Evolutionary conservation across 2,329 filamentous ascomycete genomes (phyloP).

Genomic region (Colletotrichum caudatum): DNA sequence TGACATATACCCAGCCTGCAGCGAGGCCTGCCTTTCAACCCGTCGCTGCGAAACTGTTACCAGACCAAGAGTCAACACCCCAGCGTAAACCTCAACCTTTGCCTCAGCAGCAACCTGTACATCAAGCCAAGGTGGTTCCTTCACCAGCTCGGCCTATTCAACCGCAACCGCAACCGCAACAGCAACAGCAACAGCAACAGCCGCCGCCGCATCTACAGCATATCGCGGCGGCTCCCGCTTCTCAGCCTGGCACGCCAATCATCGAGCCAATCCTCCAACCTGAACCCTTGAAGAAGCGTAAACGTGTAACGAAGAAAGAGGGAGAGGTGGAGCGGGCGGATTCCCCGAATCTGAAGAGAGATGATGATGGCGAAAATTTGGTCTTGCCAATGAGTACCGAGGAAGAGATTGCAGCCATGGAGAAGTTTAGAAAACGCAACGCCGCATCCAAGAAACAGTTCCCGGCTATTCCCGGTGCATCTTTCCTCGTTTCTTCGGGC

Average conservation of each 20-base stretch:
- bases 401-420: slow-evolving; percentile 48
- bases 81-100: slow-evolving; percentile 23
- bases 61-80: slow-evolving; percentile 19
- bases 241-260: slow-evolving; percentile 40
- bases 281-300: slow-evolving; percentile 55
- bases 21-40: slow-evolving; percentile 30
- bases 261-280: slow-evolving; percentile 36
- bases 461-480: slow-evolving; percentile 55
- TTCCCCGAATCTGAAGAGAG: slow-evolving; percentile 48
- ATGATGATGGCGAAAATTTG: slow-evolving; percentile 52
- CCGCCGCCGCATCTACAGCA: slow-evolving; percentile 15
- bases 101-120: slow-evolving; percentile 43
- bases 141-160: slow-evolving; percentile 21
- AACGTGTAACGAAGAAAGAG: slow-evolving; percentile 49
- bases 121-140: slow-evolving; percentile 38
- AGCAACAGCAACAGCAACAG: slow-evolving; percentile 27
- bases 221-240: slow-evolving; percentile 37
- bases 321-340: slow-evolving; percentile 48
- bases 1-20: slow-evolving; percentile 30
- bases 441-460: slow-evolving; percentile 54
- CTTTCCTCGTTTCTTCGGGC: slow-evolving; percentile 53
- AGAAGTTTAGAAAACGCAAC: slow-evolving; percentile 54
- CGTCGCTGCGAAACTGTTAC: slow-evolving; percentile 27
- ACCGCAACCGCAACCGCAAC: slow-evolving; percentile 21
- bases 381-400: slow-evolving; percentile 39